Evolutionary conservation across 2,329 filamentous ascomycete genomes (phyloP), one percentile per base, ranked within the genome.

Genomic region (Nothomitra cinnamomea): DNA sequence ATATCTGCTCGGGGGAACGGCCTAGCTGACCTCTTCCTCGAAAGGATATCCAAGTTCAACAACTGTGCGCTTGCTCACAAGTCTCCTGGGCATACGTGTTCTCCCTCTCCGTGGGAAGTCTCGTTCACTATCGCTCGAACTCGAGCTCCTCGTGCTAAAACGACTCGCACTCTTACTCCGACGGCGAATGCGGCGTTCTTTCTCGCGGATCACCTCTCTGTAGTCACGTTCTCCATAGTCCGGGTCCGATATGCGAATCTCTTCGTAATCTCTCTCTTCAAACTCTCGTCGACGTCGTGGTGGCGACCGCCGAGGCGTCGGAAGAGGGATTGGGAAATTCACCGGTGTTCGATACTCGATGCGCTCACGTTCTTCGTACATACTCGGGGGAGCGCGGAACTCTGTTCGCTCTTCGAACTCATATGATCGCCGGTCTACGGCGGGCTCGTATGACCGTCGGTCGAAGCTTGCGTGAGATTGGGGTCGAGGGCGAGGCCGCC

Each of bases 401-500:
- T 32, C 28, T 10, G 28, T 32, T 32, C 28, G 28, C 28, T 32
- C 28, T 10, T 32, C 28, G 10, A 5, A 32, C 28, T 32, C 72
- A 53, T 73, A 60, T 1, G 85, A 83, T 24, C 80, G 80, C 49
- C 88, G 81, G 67, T 95, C 89, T n/a, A n/a, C n/a, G n/a, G n/a
- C n/a, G n/a, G n/a, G n/a, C n/a, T 74, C 72, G 53, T 73, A 60
- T 1, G 85, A 83, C 25, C 80, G 80, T 50, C 88, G 81, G 67
- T 95, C 89, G 63, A 87, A 95, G 0, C 85, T 94, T 65, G 95
- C 89, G 40, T 95, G 74, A 52, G 87, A 94, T 13, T 74, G 73
- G 1, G 87, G 88, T 47, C 84, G 76, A 35, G 75, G 73, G 47
- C 71, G 70, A 43, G 72, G 68, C 53, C 72, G 68, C 2, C 75